Base-by-base conservation (phyloP, 2,329 filamentous ascomycete genomes). In the Metarhizium guizhouense region DNA sequence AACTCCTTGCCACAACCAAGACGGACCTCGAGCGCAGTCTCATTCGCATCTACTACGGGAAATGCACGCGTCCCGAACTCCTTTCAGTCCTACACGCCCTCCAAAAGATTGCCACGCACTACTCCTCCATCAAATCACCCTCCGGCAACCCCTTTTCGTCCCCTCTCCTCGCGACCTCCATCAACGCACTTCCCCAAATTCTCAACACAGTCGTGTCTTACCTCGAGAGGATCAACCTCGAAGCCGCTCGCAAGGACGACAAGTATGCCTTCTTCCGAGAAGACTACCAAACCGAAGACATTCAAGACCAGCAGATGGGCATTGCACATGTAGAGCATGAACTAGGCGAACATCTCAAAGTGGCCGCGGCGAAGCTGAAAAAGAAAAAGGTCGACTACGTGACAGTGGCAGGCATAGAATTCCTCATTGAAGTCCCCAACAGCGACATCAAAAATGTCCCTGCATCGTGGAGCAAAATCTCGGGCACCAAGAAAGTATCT, bases 21-120 rank as follows among this genome's bases (percentile, higher is more conserved):
- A 84, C 82, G 6, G 94, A 99, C 66, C 82, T 99, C 6, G 94
- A 99, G 71, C 91, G 94, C 62, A 94, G 89, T 58, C 76, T 99
- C 49, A 92, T 97, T 64, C 84, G 94, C 48, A 95, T 99, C 57
- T 99, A 97, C 75, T 99, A 99, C 71, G 91, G 92, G 52, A 96
- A 95, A 73, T 97, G 92, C 69, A 88, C 89, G 1, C 85, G 94
- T 0, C 87, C 92, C 0, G 94, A 99, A 70, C 82, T 99, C 4
- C 77, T 97, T 2, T 83, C 82, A 0, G 86, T 95, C 4, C 77
- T 99, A 1, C 92, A 97, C 69, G 88, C 88, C 0, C 76, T 99
- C 56, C 91, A 96, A 64, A 82, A 78, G 57, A 90, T 97, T 49
- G 82, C 90, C 0, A 84, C 81, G 55, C 87, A 94, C 64, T 97